phyloP scores from a whole-genome alignment of 2,329 filamentous ascomycete species.

The Alternaria arbusti region DNA sequence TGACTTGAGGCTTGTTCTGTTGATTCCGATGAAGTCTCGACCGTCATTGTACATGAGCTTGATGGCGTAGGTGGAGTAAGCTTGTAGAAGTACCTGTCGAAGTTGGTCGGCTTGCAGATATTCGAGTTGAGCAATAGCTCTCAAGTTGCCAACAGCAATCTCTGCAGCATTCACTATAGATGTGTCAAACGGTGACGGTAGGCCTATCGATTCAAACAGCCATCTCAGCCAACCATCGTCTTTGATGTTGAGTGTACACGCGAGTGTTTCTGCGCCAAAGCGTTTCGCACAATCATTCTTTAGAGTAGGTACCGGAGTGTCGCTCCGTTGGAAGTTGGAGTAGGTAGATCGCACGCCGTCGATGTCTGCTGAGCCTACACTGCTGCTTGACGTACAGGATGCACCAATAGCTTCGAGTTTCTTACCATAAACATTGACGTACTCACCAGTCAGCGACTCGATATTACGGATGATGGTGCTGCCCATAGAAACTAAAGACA shows the following conservation, averaged over 20 bases:
- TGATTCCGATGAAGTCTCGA: neutral
- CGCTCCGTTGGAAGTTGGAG: neutral
- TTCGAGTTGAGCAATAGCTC: fast-evolving
- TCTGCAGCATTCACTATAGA: no score
- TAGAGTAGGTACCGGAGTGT: neutral
- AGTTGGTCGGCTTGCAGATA: neutral
- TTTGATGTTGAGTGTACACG: neutral
- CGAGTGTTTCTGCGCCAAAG: neutral
- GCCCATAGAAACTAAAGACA: fast-evolving
- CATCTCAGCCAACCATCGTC: neutral
- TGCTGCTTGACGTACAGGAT: neutral
- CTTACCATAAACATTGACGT: fast-evolving
- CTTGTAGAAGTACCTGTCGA: neutral
- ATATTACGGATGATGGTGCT: neutral
- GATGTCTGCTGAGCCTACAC: neutral
- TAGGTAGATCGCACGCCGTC: neutral
- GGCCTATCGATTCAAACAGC: neutral
- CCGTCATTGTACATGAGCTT: neutral
- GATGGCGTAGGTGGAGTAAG: neutral
- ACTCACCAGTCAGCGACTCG: neutral
- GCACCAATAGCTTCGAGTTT: neutral
- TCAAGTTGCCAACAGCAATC: neutral
- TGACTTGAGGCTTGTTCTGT: neutral
- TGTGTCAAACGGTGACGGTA: neutral
- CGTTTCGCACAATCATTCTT: neutral